Evolutionary conservation across 2,329 filamentous ascomycete species (phyloP), one percentile per base, ranked within the genome.

Genomic region (Berkeleyomyces rouxiae): DNA sequence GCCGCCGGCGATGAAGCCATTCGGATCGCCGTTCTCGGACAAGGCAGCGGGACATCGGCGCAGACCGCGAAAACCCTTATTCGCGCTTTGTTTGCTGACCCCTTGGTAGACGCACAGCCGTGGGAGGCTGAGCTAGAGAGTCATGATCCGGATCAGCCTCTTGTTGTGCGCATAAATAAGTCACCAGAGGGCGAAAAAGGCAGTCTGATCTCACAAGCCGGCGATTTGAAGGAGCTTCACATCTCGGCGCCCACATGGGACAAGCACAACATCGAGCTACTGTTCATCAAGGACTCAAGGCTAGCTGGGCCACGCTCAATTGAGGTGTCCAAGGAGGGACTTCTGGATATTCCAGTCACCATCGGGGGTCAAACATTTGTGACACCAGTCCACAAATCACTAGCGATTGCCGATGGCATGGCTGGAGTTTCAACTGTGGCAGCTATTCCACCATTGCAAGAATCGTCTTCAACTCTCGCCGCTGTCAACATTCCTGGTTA

Each of bases 301-400:
- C 69, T 79, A 2, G 58, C 67, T 6, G 63, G 66, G 1, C 40
- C 49, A 16, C 31, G 42, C 33, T 61, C 67, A 1, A 64, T 62
- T 4, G 74, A 74, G 7, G 74, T 82, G 3, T 60, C 60, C 4
- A 78, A 81, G 64, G 86, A 91, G 66, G 77, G 82, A 0, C 76
- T 91, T 10, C 78, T 96, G n/a, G 85, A 89, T n/a, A 57, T 64
- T 5, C 63, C 16, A 10, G 58, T 43, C 43, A 31, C 55, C n/a
- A 31, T 62, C 37, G 37, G 23, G n/a, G 46, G 46, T 13, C 44
- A 62, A 16, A 59, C 60, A 9, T 7, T 64, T 11, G 36, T 62
- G 7, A 90, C 89, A 53, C 91, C 92, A 0, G 90, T 96, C 0
- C 92, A 97, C 70, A 88, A 85, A 70, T 83, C 86, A 0, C 73